Base-by-base conservation (phyloP, 345 rosid genomes). In the Lepidium didymum region DNA sequence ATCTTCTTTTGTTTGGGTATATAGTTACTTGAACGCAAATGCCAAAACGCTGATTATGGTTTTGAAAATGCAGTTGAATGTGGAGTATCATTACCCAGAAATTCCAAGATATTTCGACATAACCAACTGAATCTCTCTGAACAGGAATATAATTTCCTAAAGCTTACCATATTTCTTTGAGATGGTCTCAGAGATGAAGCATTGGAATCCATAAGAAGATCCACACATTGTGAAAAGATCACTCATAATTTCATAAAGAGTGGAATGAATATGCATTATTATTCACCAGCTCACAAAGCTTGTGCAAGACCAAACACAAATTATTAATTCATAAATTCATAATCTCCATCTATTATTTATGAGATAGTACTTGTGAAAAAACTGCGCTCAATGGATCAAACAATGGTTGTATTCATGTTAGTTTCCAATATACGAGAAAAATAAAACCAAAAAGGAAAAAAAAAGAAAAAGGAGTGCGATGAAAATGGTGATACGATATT, bases 11-110 rank as follows among this genome's bases (percentile, higher is more conserved):
- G 21, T 23, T 23, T 23, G 3, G 42, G 4, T 19, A 50, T 36
- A 10, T 23, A 36, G 33, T 10, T 67, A 35, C 6, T 34, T 47
- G 47, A 49, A 64, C 25, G 31, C 16, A 9, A 59, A 49, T 42
- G 67, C 52, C 52, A 21, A 59, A 61, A 69, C 31, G 45, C 68
- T 52, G 54, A 61, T 56, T 12, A 46, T 40, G 29, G 11, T 33
- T 69, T n/a, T 55, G 44, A 31, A 70, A 33, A 9, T 67, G 83
- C 92, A 90, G 97, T 62, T 86, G 81, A 87, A 83, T 35, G 87
- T 83, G 77, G 95, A 90, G 67, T 88, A 85, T 74, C 95, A 91
- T 80, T 82, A 82, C 77, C 92, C 92, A 7, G 88, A 88, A 52
- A 85, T 86, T 71, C 91, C 96, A 7, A 87, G 88, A 75, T 91